Conservation (phyloP, 768 basidiomycete species). For the Rhodotorula taiwanensis region DNA sequence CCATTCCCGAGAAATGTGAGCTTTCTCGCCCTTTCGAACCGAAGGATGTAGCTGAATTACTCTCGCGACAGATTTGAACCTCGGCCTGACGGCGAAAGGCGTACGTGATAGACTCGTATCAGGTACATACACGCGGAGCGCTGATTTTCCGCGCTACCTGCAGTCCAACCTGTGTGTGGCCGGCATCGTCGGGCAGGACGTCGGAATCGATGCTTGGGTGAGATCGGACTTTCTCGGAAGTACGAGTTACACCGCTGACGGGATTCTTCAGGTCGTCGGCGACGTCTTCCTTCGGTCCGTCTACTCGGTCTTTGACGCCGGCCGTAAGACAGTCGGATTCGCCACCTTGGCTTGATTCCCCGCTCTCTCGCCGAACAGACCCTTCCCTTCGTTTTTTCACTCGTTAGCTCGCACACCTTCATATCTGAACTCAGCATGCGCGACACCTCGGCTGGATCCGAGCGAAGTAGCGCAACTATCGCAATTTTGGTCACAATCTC, state of each 20-base stretch:
- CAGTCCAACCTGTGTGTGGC: conserved; percentile 28
- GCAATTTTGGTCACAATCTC: too few relatives aligned
- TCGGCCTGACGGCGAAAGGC: conserved; percentile 43
- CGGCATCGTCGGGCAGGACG: conserved; percentile 29
- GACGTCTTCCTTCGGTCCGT: conserved; percentile 36
- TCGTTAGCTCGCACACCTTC: too few relatives aligned
- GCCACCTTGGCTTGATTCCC: conserved; percentile 10
- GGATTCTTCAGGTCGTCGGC: conserved; percentile 33
- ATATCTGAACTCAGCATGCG: too few relatives aligned
- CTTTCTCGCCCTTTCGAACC: conserved; percentile 41
- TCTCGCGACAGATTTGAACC: conserved; percentile 45
- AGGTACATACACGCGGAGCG: too few relatives aligned
- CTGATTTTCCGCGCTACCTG: too few relatives aligned
- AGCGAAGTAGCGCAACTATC: too few relatives aligned
- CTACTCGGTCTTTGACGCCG: conserved; percentile 32
- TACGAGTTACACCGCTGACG: too few relatives aligned
- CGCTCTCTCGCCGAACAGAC: neutral
- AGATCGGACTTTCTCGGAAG: neutral
- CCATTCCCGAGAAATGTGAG: conserved; percentile 4
- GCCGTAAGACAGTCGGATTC: conserved; percentile 34
- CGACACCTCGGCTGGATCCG: too few relatives aligned
- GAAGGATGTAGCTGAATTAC: neutral
- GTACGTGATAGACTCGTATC: neutral
- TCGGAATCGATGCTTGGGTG: conserved; percentile 32
- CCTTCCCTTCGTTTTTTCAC: too few relatives aligned